Evolutionary conservation across 805 yeast genomes (phyloP).

Genomic region (Myxozyma neotropica): DNA sequence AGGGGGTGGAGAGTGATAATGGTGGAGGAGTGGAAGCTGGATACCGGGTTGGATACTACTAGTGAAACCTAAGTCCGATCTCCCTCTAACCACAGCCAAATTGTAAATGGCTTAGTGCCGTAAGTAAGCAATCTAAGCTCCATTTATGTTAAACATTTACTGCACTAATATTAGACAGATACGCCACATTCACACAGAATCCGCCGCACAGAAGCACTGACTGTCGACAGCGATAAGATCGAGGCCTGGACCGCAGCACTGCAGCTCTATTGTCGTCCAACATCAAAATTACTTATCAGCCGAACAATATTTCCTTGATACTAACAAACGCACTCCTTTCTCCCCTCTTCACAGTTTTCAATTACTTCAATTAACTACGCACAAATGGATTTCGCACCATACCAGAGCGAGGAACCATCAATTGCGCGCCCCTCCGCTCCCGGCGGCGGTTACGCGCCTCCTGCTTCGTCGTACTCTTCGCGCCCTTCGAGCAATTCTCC

Average conservation of each 20-base stretch:
- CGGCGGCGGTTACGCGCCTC: constrained; percentile 17
- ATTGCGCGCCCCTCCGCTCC: constrained; percentile 14
- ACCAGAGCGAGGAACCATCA: constrained; percentile 35
- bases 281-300: background rate
- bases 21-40: background rate
- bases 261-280: background rate
- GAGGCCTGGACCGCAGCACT: constrained; percentile 15
- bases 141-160: background rate
- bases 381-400: constrained; percentile 34
- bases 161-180: background rate
- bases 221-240: constrained; percentile 1
- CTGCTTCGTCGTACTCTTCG: background rate
- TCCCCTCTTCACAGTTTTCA: background rate
- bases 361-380: background rate
- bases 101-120: no score
- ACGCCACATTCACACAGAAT: background rate
- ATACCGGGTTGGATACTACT: background rate
- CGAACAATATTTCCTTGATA: background rate
- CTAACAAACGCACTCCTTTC: background rate
- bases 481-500: constrained; percentile 16
- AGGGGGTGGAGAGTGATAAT: background rate
- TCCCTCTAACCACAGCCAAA: background rate
- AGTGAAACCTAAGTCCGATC: background rate
- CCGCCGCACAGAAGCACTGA: background rate
- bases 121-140: background rate